Evolutionary conservation across 768 basidiomycete species (phyloP).

Genomic region (Goffeauzyma gilvescens): DNA sequence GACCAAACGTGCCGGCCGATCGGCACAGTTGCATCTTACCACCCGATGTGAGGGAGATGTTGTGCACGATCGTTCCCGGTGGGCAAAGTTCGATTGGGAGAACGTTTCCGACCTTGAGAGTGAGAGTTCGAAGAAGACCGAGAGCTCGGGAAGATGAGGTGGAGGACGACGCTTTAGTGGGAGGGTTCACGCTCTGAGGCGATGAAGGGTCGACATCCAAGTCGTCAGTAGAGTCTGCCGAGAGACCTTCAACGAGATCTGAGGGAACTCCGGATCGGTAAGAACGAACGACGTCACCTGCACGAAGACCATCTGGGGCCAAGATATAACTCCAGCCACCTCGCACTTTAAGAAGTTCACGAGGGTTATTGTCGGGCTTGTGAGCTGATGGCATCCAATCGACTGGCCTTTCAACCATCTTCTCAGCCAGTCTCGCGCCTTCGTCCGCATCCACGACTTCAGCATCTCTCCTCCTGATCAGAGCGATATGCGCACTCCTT

Average conservation of each 20-base stretch:
- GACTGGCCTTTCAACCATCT: conserved; percentile 8
- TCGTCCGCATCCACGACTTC: conserved; percentile 2
- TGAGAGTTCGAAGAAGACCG: conserved; percentile 63
- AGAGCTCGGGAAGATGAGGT: conserved; percentile 41
- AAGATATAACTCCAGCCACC: conserved; percentile 69
- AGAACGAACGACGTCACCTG: conserved; percentile 71
- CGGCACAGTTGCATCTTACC: conserved; percentile 70
- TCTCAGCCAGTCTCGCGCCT: conserved; percentile 10
- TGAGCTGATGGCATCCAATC: too few species aligned
- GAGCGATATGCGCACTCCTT: conserved; percentile 80
- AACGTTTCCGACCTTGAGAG: conserved; percentile 78
- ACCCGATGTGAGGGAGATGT: conserved; percentile 52
- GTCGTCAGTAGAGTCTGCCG: conserved; percentile 2
- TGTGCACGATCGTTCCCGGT: conserved; percentile 77
- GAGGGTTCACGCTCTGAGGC: conserved; percentile 13
- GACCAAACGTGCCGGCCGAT: conserved; percentile 69
- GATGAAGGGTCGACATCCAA: conserved; percentile 10
- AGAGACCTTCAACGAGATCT: conserved; percentile 43
- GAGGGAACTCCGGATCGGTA: conserved; percentile 66
- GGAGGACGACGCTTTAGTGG: conserved; percentile 13
- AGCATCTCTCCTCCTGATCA: conserved; percentile 44
- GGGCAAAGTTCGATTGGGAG: conserved; percentile 81
- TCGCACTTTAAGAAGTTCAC: conserved; percentile 14
- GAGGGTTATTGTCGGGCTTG: conserved; percentile 6
- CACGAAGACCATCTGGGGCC: conserved; percentile 70